Conservation (phyloP, 2,329 filamentous ascomycete genomes). For the Xylaria multiplex region DNA sequence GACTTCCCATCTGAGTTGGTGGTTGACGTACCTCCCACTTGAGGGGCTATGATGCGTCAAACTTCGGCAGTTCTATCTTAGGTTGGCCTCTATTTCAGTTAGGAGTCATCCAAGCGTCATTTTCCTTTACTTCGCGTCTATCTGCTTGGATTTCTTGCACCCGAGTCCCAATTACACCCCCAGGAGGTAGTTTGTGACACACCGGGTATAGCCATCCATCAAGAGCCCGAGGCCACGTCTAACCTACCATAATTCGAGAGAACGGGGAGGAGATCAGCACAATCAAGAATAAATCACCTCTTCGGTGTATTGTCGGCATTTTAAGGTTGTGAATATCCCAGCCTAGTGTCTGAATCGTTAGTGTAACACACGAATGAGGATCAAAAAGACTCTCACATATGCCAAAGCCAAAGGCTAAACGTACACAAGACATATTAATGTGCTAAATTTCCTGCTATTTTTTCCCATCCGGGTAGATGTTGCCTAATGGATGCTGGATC, state of each 20-base stretch:
- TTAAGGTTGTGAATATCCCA: not conserved
- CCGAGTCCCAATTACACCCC: not conserved
- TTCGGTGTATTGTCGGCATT: not conserved
- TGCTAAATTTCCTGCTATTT: not conserved
- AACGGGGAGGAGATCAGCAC: not conserved
- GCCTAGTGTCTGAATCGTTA: not conserved
- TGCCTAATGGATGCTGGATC: not conserved
- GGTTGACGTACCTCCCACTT: not conserved
- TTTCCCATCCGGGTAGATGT: not conserved
- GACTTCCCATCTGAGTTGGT: not conserved
- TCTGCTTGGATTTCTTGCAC: not conserved
- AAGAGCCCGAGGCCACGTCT: not conserved
- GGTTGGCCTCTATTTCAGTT: not conserved
- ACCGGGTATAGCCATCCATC: not conserved
- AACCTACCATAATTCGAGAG: not conserved
- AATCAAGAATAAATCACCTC: not conserved
- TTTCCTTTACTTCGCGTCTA: not conserved
- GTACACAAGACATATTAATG: not conserved
- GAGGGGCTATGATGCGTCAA: not conserved
- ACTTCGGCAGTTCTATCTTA: not conserved
- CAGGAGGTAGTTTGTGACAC: too few relatives aligned
- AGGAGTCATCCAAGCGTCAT: not conserved
- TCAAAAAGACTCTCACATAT: conserved; percentile 1
- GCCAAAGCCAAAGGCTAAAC: not conserved
- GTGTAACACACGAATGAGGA: not conserved